phyloP scores from a whole-genome alignment of 192 early-diverging fungal genomes.

The Coemansia sp. region DNA sequence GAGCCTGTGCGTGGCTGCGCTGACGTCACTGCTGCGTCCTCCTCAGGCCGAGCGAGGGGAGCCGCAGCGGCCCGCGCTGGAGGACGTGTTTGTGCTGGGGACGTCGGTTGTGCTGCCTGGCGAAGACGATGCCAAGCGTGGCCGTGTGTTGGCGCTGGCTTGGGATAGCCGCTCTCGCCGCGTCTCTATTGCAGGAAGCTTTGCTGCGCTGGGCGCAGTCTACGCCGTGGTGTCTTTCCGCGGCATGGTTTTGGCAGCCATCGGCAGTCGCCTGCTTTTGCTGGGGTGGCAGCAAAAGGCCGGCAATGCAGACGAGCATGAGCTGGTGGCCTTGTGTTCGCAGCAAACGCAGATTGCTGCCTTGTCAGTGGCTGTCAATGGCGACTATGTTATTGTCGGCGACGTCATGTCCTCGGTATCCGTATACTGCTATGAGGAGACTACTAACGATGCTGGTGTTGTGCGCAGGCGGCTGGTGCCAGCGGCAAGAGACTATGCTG shows the following conservation, averaged over 20 bases:
- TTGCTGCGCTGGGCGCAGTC: constrained; percentile 65
- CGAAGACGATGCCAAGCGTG: constrained; percentile 69
- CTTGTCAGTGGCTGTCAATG: constrained; percentile 61
- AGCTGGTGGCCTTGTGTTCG: constrained; percentile 40
- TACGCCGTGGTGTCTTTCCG: constrained; percentile 61
- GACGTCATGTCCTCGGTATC: constrained; percentile 84
- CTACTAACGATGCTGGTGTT: background rate
- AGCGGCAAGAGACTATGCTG: constrained; percentile 34
- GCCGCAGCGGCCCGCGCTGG: constrained; percentile 13
- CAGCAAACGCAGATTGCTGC: constrained; percentile 63
- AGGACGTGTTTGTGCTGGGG: constrained; percentile 73
- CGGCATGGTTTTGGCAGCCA: constrained; percentile 66
- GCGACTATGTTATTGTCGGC: constrained; percentile 75
- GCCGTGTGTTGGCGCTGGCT: constrained; percentile 73
- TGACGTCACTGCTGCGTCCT: constrained; percentile 16
- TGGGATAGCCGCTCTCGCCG: constrained; percentile 54
- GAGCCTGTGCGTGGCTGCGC: constrained; percentile 37
- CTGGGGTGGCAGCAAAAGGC: constrained; percentile 38
- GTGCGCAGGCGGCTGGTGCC: constrained; percentile 28
- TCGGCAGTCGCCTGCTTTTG: constrained; percentile 60
- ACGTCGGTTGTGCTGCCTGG: constrained; percentile 63
- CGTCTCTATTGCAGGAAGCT: constrained; percentile 57
- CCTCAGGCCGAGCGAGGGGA: background rate
- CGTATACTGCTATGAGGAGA: constrained; percentile 52
- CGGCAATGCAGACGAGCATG: constrained; percentile 4